phyloP scores from a whole-genome alignment of 768 basidiomycete species.

The Pholiota conissans region DNA sequence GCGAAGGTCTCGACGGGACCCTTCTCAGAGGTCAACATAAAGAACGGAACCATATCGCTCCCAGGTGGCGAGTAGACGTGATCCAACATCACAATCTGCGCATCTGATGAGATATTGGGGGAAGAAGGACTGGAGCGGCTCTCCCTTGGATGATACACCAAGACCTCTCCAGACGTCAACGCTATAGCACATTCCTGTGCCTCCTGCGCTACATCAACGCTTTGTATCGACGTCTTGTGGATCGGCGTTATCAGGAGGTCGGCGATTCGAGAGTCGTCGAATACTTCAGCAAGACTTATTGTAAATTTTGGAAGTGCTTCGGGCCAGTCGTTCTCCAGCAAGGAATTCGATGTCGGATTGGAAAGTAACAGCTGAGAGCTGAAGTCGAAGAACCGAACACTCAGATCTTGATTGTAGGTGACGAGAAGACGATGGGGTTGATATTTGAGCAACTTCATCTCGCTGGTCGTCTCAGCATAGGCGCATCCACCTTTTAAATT shows the following conservation, averaged over 20 bases:
- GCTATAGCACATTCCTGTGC: conserved; percentile 58
- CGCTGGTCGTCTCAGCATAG: conserved; percentile 55
- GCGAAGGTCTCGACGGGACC: conserved; percentile 56
- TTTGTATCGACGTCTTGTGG: conserved; percentile 33
- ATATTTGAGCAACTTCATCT: conserved; percentile 59
- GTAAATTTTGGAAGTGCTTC: conserved; percentile 59
- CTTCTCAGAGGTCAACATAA: conserved; percentile 51
- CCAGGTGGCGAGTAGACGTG: conserved; percentile 42
- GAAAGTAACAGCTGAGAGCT: conserved; percentile 64
- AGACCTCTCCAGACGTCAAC: conserved; percentile 54
- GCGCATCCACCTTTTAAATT: conserved; percentile 53
- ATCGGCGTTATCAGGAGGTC: conserved; percentile 21
- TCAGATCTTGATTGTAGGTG: conserved; percentile 62
- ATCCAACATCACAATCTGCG: conserved; percentile 53
- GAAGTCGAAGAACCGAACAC: conserved; percentile 72
- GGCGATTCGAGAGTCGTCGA: conserved; percentile 43
- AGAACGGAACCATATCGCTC: conserved; percentile 58
- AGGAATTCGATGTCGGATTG: conserved; percentile 36
- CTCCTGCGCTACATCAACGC: conserved; percentile 51
- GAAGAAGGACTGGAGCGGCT: conserved; percentile 15
- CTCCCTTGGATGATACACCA: conserved; percentile 45
- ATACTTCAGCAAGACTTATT: conserved; percentile 52
- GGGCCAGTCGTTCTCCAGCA: conserved; percentile 65
- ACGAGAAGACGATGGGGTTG: conserved; percentile 66
- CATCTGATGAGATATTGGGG: conserved; percentile 31